Evolutionary conservation across 2,329 filamentous ascomycete genomes (phyloP).

Genomic region (Cordyceps fumosorosea): DNA sequence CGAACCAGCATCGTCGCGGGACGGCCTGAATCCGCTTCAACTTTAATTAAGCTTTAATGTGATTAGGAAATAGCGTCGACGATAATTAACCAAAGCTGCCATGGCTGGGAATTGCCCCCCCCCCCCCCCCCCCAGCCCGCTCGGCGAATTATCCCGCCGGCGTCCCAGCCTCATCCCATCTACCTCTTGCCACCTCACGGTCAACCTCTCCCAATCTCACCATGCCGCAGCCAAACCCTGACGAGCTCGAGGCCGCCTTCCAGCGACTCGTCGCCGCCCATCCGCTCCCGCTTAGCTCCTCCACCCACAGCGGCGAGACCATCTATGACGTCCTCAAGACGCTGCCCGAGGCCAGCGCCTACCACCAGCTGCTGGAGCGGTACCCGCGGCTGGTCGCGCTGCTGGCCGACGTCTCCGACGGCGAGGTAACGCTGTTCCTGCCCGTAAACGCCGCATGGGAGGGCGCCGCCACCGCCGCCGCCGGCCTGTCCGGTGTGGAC

Average conservation of each 20-base stretch:
- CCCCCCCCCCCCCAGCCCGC: no score
- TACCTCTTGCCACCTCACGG: neutral
- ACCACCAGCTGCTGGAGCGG: neutral
- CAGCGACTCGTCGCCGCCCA: neutral
- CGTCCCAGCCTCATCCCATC: neutral
- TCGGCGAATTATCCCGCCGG: no score
- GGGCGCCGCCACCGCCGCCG: no score
- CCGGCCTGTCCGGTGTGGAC: neutral
- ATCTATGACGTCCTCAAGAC: neutral
- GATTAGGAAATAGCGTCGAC: no score
- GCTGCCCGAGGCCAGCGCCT: conserved; percentile 2
- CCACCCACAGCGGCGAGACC: neutral
- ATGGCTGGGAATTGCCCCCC: no score
- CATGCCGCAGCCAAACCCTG: neutral
- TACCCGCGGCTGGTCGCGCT: neutral
- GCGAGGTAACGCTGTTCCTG: conserved; percentile 2
- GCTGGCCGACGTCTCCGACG: neutral
- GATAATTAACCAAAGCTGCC: no score
- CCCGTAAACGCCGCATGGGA: neutral
- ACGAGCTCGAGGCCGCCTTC: neutral
- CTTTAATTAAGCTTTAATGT: no score
- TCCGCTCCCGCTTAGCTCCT: neutral
- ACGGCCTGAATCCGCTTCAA: no score
- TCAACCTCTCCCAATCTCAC: no score
- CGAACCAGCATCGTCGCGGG: no score